Evolutionary conservation across 1,284 basidiomycete genomes (phyloP).

Genomic region (Leccinum variabile): DNA sequence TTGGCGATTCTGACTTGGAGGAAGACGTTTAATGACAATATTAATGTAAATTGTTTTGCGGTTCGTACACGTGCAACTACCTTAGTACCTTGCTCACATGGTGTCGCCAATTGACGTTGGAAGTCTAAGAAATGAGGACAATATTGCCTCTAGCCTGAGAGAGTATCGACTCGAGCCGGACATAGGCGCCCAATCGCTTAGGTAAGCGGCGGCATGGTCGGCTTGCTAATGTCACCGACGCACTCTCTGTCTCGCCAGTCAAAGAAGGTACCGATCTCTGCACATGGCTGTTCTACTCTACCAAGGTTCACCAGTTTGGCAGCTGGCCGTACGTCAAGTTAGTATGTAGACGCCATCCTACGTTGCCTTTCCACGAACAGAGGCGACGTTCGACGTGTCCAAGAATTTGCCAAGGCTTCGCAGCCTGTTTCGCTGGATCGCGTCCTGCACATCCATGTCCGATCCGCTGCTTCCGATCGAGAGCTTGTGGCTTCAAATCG

Average conservation of each 20-base stretch:
- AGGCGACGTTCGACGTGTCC: not conserved
- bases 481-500: no score
- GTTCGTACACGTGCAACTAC: not conserved
- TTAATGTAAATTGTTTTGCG: not conserved
- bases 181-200: not conserved
- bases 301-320: not conserved
- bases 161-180: not conserved
- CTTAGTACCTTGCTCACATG: not conserved
- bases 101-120: not conserved
- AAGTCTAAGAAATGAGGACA: not conserved
- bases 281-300: not conserved
- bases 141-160: not conserved
- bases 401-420: not conserved
- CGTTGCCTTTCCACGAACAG: not conserved
- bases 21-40: slow-evolving; percentile 25
- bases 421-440: not conserved
- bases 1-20: slow-evolving; percentile 32
- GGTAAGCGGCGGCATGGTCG: not conserved
- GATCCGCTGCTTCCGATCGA: no score
- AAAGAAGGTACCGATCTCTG: not conserved
- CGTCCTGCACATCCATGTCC: not conserved
- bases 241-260: not conserved
- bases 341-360: not conserved
- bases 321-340: not conserved
- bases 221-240: no score